phyloP scores from a whole-genome alignment of 1,284 basidiomycete genomes.

The Boletus subluridellus region DNA sequence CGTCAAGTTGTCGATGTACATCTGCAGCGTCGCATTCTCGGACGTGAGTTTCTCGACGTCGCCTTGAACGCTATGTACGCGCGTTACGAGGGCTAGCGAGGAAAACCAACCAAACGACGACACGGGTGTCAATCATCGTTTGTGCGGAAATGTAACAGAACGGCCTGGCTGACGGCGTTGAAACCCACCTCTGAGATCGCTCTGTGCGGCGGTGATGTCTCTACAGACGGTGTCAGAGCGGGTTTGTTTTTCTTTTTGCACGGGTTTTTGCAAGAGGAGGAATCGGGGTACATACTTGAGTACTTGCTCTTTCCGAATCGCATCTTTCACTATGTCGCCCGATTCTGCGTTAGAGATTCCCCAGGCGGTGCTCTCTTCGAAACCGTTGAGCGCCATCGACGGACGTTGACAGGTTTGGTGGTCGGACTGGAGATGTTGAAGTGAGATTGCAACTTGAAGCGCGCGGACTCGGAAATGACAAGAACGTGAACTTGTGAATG shows the following conservation, averaged over 20 bases:
- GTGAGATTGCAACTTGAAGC: neutral
- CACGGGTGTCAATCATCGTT: slow-evolving; percentile 1
- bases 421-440: neutral
- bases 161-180: neutral
- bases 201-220: slow-evolving; percentile 68
- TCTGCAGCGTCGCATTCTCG: slow-evolving; percentile 78
- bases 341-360: slow-evolving; percentile 46
- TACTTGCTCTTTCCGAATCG: slow-evolving; percentile 65
- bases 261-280: neutral
- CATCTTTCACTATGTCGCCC: slow-evolving; percentile 67
- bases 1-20: slow-evolving; percentile 86
- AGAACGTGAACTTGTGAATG: neutral
- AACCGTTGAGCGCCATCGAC: slow-evolving; percentile 47
- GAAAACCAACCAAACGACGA: neutral
- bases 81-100: slow-evolving; percentile 59
- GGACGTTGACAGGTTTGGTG: neutral
- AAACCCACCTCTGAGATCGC: slow-evolving; percentile 62
- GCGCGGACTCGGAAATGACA: neutral
- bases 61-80: slow-evolving; percentile 64
- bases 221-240: slow-evolving; percentile 36
- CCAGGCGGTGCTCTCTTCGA: slow-evolving; percentile 64
- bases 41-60: slow-evolving; percentile 75
- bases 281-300: slow-evolving; percentile 46
- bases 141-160: neutral
- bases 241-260: neutral